Conservation (phyloP, 2,329 filamentous ascomycete species). For the Elsinoe perseae region DNA sequence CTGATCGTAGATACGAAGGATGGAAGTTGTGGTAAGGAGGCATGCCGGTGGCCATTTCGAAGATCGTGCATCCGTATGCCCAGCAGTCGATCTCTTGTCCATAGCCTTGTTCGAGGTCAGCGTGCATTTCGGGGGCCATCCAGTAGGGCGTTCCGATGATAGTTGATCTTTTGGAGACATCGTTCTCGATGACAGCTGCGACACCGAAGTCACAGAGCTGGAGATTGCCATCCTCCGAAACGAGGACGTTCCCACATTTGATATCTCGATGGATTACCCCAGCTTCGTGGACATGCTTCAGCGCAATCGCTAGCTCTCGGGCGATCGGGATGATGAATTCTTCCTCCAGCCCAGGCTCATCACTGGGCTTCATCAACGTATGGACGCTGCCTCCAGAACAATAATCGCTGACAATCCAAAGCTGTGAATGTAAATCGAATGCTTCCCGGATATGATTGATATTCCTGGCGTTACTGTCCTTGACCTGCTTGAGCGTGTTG, state of each 20-base stretch:
- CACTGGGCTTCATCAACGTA: constrained; percentile 49
- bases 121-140: constrained; percentile 69
- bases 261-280: constrained; percentile 59
- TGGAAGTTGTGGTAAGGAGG: constrained; percentile 60
- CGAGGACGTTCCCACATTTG: constrained; percentile 68
- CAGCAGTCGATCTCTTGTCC: constrained; percentile 61
- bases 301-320: constrained; percentile 53
- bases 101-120: constrained; percentile 30
- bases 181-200: constrained; percentile 66
- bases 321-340: constrained; percentile 57
- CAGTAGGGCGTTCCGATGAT: constrained; percentile 78
- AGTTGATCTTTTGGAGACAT: constrained; percentile 68
- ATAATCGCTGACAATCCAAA: constrained; percentile 86
- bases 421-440: constrained; percentile 65
- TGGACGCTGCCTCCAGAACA: constrained; percentile 75
- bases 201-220: constrained; percentile 83
- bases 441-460: constrained; percentile 77
- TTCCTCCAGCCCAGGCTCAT: constrained; percentile 43
- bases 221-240: constrained; percentile 67
- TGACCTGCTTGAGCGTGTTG: constrained; percentile 61
- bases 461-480: constrained; percentile 66
- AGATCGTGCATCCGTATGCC: constrained; percentile 75
- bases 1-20: constrained; percentile 45
- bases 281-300: constrained; percentile 57
- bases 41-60: constrained; percentile 70